Percentiles rank a stretch among this genome's conserved stretches.
Evolutionary conservation across 345 rosid species (phyloP).

Genomic region (Hibiscus mutabilis): DNA sequence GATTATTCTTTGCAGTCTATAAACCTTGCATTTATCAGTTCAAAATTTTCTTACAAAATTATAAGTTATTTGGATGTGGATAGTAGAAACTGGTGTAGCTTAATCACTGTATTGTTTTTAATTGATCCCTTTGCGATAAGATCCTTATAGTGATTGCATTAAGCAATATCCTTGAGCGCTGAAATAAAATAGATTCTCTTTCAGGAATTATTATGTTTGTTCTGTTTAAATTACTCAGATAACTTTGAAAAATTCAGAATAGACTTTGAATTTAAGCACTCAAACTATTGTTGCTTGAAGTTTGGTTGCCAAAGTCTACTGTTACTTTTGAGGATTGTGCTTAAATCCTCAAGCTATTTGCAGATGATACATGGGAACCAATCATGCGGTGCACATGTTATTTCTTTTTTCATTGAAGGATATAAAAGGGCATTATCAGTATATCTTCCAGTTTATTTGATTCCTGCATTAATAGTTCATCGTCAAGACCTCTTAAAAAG

Average conservation of each 20-base stretch:
- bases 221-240: not conserved
- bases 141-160: not conserved
- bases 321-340: constrained; percentile 1
- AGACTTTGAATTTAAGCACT: not conserved
- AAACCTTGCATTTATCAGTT: not conserved
- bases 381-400: constrained; percentile 54
- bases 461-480: constrained; percentile 91
- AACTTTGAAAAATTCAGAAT: not conserved
- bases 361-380: constrained; percentile 90
- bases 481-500: constrained; percentile 73
- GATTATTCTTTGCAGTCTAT: not conserved
- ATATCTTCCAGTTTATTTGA: constrained; percentile 83
- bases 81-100: not conserved
- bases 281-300: not conserved
- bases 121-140: not conserved
- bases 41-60: not conserved
- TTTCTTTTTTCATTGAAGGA: constrained; percentile 68
- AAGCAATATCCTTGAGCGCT: not conserved
- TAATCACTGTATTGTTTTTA: not conserved
- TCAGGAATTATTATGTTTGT: not conserved
- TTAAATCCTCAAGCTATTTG: constrained; percentile 22
- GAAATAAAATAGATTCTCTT: not conserved
- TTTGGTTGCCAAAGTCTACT: not conserved
- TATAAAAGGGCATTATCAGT: constrained; percentile 85
- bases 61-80: not conserved